Evolutionary conservation across 495 filamentous ascomycete genomes (phyloP).

Genomic region (Aspergillus conjunctus): DNA sequence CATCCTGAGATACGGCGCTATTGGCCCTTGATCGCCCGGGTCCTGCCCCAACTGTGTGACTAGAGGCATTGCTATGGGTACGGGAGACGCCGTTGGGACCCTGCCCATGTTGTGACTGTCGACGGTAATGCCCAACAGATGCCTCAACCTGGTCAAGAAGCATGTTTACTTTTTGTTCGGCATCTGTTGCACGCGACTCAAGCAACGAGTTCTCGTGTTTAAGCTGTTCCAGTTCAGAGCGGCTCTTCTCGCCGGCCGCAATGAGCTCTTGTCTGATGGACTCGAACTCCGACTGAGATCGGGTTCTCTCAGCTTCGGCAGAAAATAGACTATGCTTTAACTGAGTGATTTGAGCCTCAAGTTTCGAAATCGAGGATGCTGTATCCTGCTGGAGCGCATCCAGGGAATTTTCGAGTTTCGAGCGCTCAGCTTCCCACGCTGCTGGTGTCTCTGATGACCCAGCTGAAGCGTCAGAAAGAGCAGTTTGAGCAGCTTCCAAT

Average conservation of each 20-base stretch:
- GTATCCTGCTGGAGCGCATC: slow-evolving; percentile 67
- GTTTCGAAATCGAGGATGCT: slow-evolving; percentile 59
- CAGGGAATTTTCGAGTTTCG: slow-evolving; percentile 64
- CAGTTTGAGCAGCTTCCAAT: slow-evolving; percentile 58
- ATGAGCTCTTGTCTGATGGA: slow-evolving; percentile 61
- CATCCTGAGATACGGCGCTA: slow-evolving; percentile 56
- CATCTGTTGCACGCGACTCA: slow-evolving; percentile 80
- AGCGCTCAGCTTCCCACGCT: slow-evolving; percentile 79
- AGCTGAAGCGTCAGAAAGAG: slow-evolving; percentile 37
- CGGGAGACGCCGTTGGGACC: slow-evolving; percentile 45
- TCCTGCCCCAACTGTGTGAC: slow-evolving; percentile 36
- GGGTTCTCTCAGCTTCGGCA: slow-evolving; percentile 68
- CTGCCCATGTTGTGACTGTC: slow-evolving; percentile 64
- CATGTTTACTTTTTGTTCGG: slow-evolving; percentile 88
- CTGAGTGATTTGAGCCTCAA: slow-evolving; percentile 71
- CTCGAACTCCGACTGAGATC: slow-evolving; percentile 56
- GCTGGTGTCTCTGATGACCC: slow-evolving; percentile 43
- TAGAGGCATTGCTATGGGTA: slow-evolving; percentile 50
- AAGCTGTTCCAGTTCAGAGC: slow-evolving; percentile 74
- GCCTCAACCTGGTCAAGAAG: slow-evolving; percentile 91
- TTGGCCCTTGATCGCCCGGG: slow-evolving; percentile 43
- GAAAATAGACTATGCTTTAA: slow-evolving; percentile 67
- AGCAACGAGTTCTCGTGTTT: slow-evolving; percentile 78
- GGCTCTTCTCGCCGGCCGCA: slow-evolving; percentile 55
- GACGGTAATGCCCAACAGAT: slow-evolving; percentile 91